A percentile compares a stretch with the other conserved stretches of the same genome.
These are phyloP conservation scores for Pontederia paniculata DNA, from an alignment of 176 grass and related monocot species.

Conservation along the genomic window DNA sequence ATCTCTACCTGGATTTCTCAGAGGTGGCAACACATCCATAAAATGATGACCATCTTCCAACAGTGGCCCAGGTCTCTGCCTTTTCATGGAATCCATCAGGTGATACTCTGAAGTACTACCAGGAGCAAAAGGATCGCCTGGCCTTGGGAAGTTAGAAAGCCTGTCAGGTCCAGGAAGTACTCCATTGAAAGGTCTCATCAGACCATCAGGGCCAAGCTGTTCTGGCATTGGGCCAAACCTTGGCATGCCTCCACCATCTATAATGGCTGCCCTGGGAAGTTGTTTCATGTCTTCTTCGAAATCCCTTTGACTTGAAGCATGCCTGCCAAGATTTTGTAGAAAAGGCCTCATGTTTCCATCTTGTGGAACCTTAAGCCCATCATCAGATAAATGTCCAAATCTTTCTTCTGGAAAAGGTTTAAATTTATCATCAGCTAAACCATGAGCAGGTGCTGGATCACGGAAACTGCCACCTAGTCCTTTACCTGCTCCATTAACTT, in stretches of 20 bases:
- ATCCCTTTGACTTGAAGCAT: constrained; percentile 27
- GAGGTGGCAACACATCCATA: constrained; percentile 39
- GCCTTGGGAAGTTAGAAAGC: constrained; percentile 26
- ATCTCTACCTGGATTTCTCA: constrained; percentile 46
- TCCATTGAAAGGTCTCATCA: constrained; percentile 25
- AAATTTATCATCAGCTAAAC: constrained; percentile 10
- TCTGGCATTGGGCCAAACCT: constrained; percentile 13
- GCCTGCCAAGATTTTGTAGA: constrained; percentile 36
- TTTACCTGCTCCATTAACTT: constrained; percentile 28
- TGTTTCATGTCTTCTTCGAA: constrained; percentile 47
- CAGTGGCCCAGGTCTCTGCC: constrained; percentile 20
- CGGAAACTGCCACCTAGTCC: constrained; percentile 22
- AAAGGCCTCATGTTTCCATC: constrained; percentile 26
- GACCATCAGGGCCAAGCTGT: constrained; percentile 1
- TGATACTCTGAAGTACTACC: constrained; percentile 5
- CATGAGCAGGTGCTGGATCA: constrained; percentile 1
- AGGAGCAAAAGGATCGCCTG: constrained; percentile 29
- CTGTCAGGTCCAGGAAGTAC: constrained; percentile 26
- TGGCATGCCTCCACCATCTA: constrained; percentile 33
- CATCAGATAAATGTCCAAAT: constrained; percentile 29
- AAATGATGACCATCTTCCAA: constrained; percentile 37
- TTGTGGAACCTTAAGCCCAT: constrained; percentile 23
- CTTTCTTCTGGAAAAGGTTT: constrained; percentile 20
- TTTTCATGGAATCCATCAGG: constrained; percentile 12
- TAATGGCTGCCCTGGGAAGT: constrained; percentile 28